Evolutionary conservation across 2,329 filamentous ascomycete genomes (phyloP).

Genomic region (Colletotrichum incanum): DNA sequence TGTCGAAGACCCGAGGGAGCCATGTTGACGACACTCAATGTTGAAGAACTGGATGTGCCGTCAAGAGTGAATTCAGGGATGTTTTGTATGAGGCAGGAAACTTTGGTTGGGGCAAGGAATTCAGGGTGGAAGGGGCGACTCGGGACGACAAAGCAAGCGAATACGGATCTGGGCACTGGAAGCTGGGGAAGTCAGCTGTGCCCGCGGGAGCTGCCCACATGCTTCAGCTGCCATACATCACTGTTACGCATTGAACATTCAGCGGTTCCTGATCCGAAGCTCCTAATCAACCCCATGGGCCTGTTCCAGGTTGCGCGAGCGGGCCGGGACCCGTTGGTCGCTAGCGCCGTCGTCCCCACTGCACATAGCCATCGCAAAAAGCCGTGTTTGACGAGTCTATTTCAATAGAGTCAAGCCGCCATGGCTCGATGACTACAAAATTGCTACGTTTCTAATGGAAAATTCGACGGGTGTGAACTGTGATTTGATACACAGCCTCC

Average conservation of each 20-base stretch:
- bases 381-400: neutral
- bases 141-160: slow-evolving; percentile 35
- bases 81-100: slow-evolving; percentile 9
- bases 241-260: slow-evolving; percentile 15
- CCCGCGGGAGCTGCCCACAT: slow-evolving; percentile 26
- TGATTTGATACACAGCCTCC: too few species aligned
- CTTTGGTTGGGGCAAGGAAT: neutral
- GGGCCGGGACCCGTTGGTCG: slow-evolving; percentile 15
- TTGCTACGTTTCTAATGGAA: neutral
- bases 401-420: neutral
- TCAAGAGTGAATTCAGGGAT: slow-evolving; percentile 1
- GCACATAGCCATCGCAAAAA: neutral
- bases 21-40: slow-evolving; percentile 47
- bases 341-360: slow-evolving; percentile 15
- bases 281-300: slow-evolving; percentile 20
- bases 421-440: too few species aligned
- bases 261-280: neutral
- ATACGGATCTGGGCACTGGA: slow-evolving; percentile 2
- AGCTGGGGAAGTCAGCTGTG: slow-evolving; percentile 19
- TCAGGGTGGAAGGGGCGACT: neutral
- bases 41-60: neutral
- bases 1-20: slow-evolving; percentile 57
- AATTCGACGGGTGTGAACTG: neutral
- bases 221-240: slow-evolving; percentile 19
- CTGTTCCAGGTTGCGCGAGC: slow-evolving; percentile 32